Evolutionary conservation across 768 basidiomycete genomes (phyloP).

Genomic region (Collybia nuda): DNA sequence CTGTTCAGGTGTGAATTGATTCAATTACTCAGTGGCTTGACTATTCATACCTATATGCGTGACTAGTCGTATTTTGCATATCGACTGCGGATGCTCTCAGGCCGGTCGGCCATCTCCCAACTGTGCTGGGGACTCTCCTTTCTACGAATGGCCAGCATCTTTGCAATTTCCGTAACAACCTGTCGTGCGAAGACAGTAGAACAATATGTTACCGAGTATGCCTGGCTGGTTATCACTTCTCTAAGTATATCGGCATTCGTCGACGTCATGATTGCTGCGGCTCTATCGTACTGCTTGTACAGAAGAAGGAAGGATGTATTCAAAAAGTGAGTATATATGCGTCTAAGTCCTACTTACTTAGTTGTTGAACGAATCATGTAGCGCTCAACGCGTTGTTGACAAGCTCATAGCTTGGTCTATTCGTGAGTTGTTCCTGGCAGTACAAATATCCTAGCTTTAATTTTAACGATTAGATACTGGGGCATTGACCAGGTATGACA

Average conservation of each 20-base stretch:
- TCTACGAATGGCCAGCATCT: not conserved
- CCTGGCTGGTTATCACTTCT: slow-evolving; percentile 9
- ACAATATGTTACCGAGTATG: slow-evolving; percentile 2
- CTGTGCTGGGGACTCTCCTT: slow-evolving; percentile 12
- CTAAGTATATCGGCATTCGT: slow-evolving; percentile 6
- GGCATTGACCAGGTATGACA: slow-evolving; percentile 9
- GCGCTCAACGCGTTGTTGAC: slow-evolving; percentile 9
- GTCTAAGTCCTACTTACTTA: not conserved
- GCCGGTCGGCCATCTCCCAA: not conserved
- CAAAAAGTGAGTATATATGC: slow-evolving; percentile 1
- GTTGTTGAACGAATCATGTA: not conserved
- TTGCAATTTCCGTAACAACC: slow-evolving; percentile 8
- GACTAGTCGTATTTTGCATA: slow-evolving; percentile 16
- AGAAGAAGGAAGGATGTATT: slow-evolving; percentile 2
- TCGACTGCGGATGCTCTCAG: slow-evolving; percentile 9
- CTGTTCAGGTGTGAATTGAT: slow-evolving; percentile 5
- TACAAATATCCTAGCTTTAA: not conserved
- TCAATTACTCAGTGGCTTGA: too few species aligned
- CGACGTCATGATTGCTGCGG: slow-evolving; percentile 7
- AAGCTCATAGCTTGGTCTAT: slow-evolving; percentile 12
- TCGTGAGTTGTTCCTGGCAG: slow-evolving; percentile 2
- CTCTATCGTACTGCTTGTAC: slow-evolving; percentile 8
- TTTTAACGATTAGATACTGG: slow-evolving; percentile 9
- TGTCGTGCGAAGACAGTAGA: slow-evolving; percentile 1
- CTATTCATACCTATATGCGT: too few species aligned